phyloP scores from a whole-genome alignment of 179 eudicot genomes.

The Nepenthes alata region DNA sequence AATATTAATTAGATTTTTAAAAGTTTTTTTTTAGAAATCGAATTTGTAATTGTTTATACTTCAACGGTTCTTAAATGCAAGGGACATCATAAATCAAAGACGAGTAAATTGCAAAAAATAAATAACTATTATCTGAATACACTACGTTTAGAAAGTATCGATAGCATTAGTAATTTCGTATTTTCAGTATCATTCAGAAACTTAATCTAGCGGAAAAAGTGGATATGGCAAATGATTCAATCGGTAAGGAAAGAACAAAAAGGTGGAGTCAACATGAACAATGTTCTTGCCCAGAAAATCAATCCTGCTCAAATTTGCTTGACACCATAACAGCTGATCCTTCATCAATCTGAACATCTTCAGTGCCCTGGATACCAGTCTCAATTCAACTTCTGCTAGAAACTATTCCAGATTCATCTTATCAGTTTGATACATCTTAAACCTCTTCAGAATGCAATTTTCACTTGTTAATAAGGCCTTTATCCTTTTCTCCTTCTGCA shows the following conservation, averaged over 20 bases:
- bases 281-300: constrained; percentile 33
- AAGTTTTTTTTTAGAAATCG: too few relatives aligned
- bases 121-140: too few relatives aligned
- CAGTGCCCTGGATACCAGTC: constrained; percentile 57
- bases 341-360: constrained; percentile 39
- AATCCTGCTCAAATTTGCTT: constrained; percentile 46
- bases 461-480: constrained; percentile 55
- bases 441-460: constrained; percentile 72
- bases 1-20: too few relatives aligned
- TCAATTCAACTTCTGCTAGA: constrained; percentile 54
- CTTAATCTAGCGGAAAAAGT: too few relatives aligned
- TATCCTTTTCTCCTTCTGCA: constrained; percentile 78
- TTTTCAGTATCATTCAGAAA: too few relatives aligned
- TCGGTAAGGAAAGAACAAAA: constrained; percentile 61
- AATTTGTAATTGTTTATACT: too few relatives aligned
- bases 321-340: constrained; percentile 74
- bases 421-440: constrained; percentile 42
- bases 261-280: constrained; percentile 42
- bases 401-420: constrained; percentile 21
- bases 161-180: too few relatives aligned
- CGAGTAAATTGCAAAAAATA: too few relatives aligned
- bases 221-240: too few relatives aligned
- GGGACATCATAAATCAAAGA: too few relatives aligned
- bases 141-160: too few relatives aligned
- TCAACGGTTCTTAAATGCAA: too few relatives aligned